A percentile compares a stretch with the other conserved stretches of the same genome.
These are phyloP conservation scores for Ceratocystis huliohia DNA, from an alignment of 2,329 filamentous ascomycete species.

Conservation along the genomic window DNA sequence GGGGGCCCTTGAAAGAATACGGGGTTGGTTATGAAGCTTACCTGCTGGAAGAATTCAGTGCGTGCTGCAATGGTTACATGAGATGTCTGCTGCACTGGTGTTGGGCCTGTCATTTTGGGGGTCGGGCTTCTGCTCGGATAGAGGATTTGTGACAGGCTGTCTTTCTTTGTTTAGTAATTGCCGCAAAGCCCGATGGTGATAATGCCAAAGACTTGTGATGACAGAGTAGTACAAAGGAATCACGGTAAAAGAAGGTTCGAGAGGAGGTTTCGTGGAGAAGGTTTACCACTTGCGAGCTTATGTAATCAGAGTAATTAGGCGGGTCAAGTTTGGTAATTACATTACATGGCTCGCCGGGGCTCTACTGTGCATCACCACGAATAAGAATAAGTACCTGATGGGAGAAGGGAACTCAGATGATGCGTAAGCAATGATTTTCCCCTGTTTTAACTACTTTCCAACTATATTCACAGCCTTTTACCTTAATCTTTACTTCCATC, in stretches of 20 bases:
- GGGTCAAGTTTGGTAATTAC: background rate
- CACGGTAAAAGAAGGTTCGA: background rate
- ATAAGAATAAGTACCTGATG: background rate
- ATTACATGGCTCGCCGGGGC: background rate
- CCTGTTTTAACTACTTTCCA: too few species aligned
- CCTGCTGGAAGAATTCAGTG: conserved; percentile 31
- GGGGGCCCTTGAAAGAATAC: background rate
- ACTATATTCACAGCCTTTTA: too few species aligned
- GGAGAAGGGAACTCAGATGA: background rate
- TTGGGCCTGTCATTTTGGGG: conserved; percentile 3
- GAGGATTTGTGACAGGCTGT: background rate
- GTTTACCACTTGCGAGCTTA: background rate
- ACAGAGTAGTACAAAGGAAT: background rate
- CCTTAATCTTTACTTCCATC: too few species aligned
- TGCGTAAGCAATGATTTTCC: too few species aligned
- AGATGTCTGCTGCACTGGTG: background rate
- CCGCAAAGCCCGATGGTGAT: background rate
- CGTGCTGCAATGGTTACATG: conserved; percentile 22
- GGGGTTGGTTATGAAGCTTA: conserved; percentile 18
- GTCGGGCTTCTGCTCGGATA: background rate
- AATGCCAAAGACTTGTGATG: background rate
- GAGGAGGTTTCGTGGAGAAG: background rate
- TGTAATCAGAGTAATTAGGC: background rate
- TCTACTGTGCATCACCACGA: background rate
- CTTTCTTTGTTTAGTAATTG: background rate